A percentile compares a stretch with the other conserved stretches of the same genome.
These are phyloP conservation scores for Grosmannia clavigera DNA, from an alignment of 2,329 filamentous ascomycete genomes.

Conservation along the genomic window DNA sequence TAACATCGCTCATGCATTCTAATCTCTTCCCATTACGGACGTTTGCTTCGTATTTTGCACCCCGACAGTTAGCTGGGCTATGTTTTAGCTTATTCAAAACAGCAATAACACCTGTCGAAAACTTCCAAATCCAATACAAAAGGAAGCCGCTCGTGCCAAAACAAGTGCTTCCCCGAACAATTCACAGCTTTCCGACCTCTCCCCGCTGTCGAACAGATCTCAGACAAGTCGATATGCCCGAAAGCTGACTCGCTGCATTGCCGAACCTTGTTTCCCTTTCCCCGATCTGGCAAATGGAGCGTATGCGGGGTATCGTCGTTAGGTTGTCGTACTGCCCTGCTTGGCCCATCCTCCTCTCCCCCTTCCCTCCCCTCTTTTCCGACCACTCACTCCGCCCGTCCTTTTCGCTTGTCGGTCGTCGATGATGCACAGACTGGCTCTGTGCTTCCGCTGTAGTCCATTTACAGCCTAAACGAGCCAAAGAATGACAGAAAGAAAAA, in stretches of 20 bases:
- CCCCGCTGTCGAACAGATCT: not conserved
- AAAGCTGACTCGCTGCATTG: not conserved
- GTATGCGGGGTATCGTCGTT: not conserved
- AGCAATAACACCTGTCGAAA: not conserved
- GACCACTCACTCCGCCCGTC: not conserved
- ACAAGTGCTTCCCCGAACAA: not conserved
- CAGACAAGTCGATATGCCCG: not conserved
- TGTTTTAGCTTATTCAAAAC: not conserved
- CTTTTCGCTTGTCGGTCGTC: not conserved
- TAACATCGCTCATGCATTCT: not conserved
- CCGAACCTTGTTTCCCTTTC: not conserved
- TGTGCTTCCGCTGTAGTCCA: not conserved
- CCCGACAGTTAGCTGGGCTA: not conserved
- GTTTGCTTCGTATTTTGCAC: not conserved
- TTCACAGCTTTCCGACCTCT: not conserved
- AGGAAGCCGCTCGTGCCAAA: not conserved
- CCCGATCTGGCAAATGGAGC: not conserved
- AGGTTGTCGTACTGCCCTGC: not conserved
- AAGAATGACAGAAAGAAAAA: conserved; percentile 1
- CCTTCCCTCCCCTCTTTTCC: not conserved
- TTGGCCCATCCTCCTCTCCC: not conserved
- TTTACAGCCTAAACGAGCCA: conserved; percentile 19
- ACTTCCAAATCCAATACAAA: not conserved
- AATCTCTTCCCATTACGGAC: not conserved
- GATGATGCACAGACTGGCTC: not conserved